These are phyloP conservation scores for Colletotrichum sp. DNA, from an alignment of 2,329 filamentous ascomycete genomes.

Conservation along the genomic window DNA sequence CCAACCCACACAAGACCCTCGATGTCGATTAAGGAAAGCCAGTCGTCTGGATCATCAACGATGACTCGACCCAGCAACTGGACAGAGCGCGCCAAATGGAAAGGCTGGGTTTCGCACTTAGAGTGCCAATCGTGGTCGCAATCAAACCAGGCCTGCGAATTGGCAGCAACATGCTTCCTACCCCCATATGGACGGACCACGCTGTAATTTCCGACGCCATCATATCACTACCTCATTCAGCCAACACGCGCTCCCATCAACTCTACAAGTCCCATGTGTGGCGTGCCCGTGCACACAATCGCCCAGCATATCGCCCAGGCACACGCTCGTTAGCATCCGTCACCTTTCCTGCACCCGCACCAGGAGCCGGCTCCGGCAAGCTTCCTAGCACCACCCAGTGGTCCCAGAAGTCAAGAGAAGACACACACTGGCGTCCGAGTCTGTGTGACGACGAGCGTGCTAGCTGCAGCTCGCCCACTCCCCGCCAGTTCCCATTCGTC, in stretches of 20 bases:
- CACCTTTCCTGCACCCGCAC: not conserved
- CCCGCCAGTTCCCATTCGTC: conserved; percentile 5
- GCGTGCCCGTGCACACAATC: conserved; percentile 21
- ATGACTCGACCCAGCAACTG: conserved; percentile 12
- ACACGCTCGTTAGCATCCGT: not conserved
- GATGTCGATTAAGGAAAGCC: not conserved
- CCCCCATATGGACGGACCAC: conserved; percentile 2
- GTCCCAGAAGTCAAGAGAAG: not conserved
- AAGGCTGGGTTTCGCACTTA: not conserved
- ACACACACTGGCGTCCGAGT: not conserved
- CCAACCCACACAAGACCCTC: conserved; percentile 1
- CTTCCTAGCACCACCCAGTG: conserved; percentile 1
- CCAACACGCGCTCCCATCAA: not conserved
- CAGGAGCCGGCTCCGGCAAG: conserved; percentile 6
- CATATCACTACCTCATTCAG: conserved; percentile 20
- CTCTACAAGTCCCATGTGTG: conserved; percentile 1
- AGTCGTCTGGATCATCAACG: not conserved
- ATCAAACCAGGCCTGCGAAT: conserved; percentile 10
- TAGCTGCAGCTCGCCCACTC: conserved; percentile 9
- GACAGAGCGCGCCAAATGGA: conserved; percentile 6
- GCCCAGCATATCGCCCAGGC: conserved; percentile 23
- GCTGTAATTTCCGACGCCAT: conserved; percentile 19
- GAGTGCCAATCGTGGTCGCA: not conserved
- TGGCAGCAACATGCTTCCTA: not conserved
- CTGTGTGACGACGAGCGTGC: conserved; percentile 11